Evolutionary conservation across 2,329 filamentous ascomycete species (phyloP), one percentile per base, ranked within the genome.

Genomic region (Colletotrichum truncatum): DNA sequence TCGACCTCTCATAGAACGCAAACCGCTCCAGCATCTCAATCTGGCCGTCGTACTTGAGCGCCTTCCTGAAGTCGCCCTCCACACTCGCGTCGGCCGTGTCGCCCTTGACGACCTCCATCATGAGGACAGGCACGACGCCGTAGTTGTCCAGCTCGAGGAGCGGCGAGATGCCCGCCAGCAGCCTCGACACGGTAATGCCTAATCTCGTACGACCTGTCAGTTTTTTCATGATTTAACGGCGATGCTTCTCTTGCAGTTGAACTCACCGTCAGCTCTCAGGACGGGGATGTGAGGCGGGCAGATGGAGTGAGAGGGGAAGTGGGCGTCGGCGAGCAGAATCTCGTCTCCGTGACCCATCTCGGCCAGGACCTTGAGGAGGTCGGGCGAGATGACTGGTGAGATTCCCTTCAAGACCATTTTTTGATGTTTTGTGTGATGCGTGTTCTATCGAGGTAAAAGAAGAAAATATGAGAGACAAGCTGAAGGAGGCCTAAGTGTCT

Each of bases 91-190:
- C 57, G 21, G 38, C 34, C 36, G 62, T 65, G 57, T 65, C 62
- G 34, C 62, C 62, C 62, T 62, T 48, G 34, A 65, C 62, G 25
- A 65, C 62, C 57, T 65, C 56, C 62, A 65, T 65, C 57, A 65
- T 65, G 57, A 65, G 11, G 21, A 65, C 62, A 14, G 62, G 62
- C 18, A 65, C 62, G 36, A 64, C 54, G 49, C 57, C 62, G 49
- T 65, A 65, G 34, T 54, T 65, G 57, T 65, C 62, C 38, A 65
- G 49, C 26, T 65, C 62, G 21, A 65, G 41, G 11, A 65, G 62
- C 32, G 62, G 62, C 3, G 62, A 32, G 49, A 65, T 65, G 26
- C 62, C 62, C 1, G 56, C 49, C 16, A 65, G 26, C 2, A 65
- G 62, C 9, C 57, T 51, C 6, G 62, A 65, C n/a, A 65, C 62